Conservation (phyloP, 768 basidiomycete genomes). For the Mycena rebaudengoi region DNA sequence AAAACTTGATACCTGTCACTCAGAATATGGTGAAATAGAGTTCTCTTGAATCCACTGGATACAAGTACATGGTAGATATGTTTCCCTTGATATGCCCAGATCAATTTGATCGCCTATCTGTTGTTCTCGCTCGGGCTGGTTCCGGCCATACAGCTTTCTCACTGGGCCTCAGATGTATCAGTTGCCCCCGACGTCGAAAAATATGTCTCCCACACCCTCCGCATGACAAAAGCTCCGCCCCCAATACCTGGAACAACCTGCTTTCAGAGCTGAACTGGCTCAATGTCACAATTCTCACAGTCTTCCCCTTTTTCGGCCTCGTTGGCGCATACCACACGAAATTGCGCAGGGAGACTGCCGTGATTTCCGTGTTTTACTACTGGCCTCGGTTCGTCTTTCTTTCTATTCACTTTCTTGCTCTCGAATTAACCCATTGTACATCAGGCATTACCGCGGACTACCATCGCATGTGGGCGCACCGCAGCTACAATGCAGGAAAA, state of each 20-base stretch:
- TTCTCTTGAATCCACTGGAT: no score
- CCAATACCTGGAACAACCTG: constrained; percentile 71
- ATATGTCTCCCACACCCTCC: constrained; percentile 81
- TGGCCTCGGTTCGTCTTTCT: constrained; percentile 83
- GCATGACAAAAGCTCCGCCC: constrained; percentile 71
- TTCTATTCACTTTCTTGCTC: constrained; percentile 43
- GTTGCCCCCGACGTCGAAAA: constrained; percentile 70
- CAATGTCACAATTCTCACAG: constrained; percentile 72
- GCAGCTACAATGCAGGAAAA: constrained; percentile 89
- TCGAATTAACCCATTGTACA: not conserved
- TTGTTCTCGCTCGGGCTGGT: no score
- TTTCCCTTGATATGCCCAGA: no score
- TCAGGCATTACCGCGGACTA: constrained; percentile 91
- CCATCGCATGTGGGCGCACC: constrained; percentile 96
- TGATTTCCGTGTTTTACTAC: constrained; percentile 55
- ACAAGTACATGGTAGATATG: no score
- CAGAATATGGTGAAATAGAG: no score
- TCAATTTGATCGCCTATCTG: no score
- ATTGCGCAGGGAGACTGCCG: constrained; percentile 76
- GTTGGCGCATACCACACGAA: constrained; percentile 73
- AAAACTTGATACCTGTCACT: no score
- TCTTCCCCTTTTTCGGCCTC: constrained; percentile 79
- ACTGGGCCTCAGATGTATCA: no score
- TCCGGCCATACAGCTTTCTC: no score
- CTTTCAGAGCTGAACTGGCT: constrained; percentile 79